Evolutionary conservation across 2,329 filamentous ascomycete species (phyloP).

Genomic region (Diplodia intermedia): DNA sequence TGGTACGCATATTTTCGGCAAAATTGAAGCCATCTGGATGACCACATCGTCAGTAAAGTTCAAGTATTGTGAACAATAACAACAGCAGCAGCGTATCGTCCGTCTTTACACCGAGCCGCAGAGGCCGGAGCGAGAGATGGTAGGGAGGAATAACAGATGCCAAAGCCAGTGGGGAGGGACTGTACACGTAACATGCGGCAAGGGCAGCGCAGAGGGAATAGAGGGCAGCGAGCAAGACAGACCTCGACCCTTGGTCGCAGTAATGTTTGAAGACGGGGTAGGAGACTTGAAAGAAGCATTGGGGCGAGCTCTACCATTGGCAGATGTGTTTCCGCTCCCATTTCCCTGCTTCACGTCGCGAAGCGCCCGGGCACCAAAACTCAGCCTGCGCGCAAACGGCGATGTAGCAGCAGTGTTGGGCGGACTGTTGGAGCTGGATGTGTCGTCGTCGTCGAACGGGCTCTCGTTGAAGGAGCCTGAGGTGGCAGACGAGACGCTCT

Average conservation of each 20-base stretch:
- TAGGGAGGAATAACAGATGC: conserved; percentile 1
- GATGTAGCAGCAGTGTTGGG: conserved; percentile 60
- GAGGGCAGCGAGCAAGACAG: conserved; percentile 57
- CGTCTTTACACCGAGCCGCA: conserved; percentile 1
- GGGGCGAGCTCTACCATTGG: conserved; percentile 67
- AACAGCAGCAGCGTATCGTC: background rate
- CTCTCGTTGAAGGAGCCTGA: conserved; percentile 58
- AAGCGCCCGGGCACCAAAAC: conserved; percentile 84
- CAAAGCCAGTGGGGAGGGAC: conserved; percentile 40
- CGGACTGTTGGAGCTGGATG: conserved; percentile 59
- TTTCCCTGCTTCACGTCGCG: conserved; percentile 68
- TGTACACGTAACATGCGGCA: conserved; percentile 38
- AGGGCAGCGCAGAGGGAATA: conserved; percentile 31
- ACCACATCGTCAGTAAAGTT: conserved; percentile 68
- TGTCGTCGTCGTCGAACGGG: conserved; percentile 66
- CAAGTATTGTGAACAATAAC: conserved; percentile 36
- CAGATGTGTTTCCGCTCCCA: conserved; percentile 57
- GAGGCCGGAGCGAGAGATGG: conserved; percentile 11
- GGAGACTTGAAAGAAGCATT: conserved; percentile 53
- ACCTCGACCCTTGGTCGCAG: conserved; percentile 63
- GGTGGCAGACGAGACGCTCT: conserved; percentile 57
- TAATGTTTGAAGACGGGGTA: conserved; percentile 55
- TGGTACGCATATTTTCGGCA: conserved; percentile 91
- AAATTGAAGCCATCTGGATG: conserved; percentile 92
- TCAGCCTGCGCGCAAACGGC: conserved; percentile 84